These are phyloP conservation scores for Zygoascus bituminiphila DNA, from an alignment of 805 yeast genomes.

Conservation along the genomic window DNA sequence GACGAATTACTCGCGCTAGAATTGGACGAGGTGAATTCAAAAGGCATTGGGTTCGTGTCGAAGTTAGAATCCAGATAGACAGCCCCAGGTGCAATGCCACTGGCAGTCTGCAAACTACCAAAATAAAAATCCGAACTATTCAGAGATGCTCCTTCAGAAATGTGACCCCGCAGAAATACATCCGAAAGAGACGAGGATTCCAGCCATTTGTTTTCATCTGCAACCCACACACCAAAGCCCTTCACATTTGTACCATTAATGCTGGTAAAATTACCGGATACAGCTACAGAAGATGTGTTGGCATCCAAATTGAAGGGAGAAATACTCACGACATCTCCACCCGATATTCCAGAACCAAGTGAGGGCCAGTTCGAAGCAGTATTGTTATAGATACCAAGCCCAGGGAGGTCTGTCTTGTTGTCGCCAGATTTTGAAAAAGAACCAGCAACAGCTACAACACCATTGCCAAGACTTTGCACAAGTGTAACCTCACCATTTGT, in stretches of 20 bases:
- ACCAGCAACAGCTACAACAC: conserved; percentile 41
- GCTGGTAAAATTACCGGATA: conserved; percentile 20
- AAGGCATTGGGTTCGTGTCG: conserved; percentile 16
- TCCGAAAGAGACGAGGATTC: conserved; percentile 9
- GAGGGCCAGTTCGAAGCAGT: conserved; percentile 11
- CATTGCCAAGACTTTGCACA: conserved; percentile 25
- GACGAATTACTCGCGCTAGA: background rate
- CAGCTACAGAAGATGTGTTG: conserved; percentile 19
- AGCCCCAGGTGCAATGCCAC: conserved; percentile 25
- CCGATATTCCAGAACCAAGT: conserved; percentile 19
- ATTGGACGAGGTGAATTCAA: conserved; percentile 10
- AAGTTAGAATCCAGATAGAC: conserved; percentile 11
- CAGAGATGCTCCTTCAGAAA: conserved; percentile 9
- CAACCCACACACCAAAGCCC: conserved; percentile 19
- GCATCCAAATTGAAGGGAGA: conserved; percentile 20
- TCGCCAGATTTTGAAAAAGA: conserved; percentile 30
- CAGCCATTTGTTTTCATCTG: conserved; percentile 16
- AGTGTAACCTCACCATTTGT: conserved; percentile 33
- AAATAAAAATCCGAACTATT: conserved; percentile 18
- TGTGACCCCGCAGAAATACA: conserved; percentile 10
- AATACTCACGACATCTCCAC: conserved; percentile 12
- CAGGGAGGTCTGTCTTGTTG: conserved; percentile 5
- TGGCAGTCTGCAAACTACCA: conserved; percentile 24
- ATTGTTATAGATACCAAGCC: conserved; percentile 16
- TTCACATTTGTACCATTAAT: conserved; percentile 5